A percentile compares a stretch with the other conserved stretches of the same genome.
Conservation (phyloP, 306 rosid genomes). For the Trifolium repens region DNA sequence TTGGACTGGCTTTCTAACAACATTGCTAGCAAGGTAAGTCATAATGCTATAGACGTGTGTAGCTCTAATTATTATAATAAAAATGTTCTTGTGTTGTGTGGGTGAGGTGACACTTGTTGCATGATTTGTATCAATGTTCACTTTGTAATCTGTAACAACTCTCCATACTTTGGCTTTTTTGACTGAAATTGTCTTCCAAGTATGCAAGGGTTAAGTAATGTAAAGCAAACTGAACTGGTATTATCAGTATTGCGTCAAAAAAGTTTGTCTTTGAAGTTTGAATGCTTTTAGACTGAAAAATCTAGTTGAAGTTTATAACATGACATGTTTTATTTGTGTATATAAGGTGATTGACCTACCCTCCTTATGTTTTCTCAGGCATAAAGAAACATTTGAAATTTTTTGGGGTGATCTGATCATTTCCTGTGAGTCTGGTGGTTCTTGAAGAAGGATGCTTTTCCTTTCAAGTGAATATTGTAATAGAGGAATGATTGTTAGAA, state of each 20-base stretch:
- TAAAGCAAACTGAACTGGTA: background rate
- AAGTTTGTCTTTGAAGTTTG: conserved; percentile 6
- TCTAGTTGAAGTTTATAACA: background rate
- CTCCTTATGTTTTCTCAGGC: conserved; percentile 51
- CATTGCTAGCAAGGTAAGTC: conserved; percentile 87
- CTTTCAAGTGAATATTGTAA: conserved; percentile 57
- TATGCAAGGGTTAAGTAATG: conserved; percentile 2
- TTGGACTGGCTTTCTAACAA: conserved; percentile 94
- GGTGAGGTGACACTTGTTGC: conserved; percentile 23
- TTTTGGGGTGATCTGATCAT: conserved; percentile 45
- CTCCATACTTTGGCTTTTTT: conserved; percentile 3
- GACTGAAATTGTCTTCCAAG: background rate
- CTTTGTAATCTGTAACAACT: background rate
- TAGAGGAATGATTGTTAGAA: conserved; percentile 57
- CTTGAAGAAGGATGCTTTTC: conserved; percentile 51
- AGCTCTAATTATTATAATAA: conserved; percentile 31
- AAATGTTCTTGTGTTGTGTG: conserved; percentile 8
- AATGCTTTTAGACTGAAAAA: conserved; percentile 4
- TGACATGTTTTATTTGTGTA: background rate
- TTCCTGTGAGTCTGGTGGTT: conserved; percentile 45
- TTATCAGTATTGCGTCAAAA: background rate
- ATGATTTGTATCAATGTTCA: conserved; percentile 13
- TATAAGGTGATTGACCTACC: conserved; percentile 27
- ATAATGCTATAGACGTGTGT: conserved; percentile 5
- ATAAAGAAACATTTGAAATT: conserved; percentile 43